These are phyloP conservation scores for Quercus cerris DNA, from an alignment of 306 rosid species.

Conservation along the genomic window DNA sequence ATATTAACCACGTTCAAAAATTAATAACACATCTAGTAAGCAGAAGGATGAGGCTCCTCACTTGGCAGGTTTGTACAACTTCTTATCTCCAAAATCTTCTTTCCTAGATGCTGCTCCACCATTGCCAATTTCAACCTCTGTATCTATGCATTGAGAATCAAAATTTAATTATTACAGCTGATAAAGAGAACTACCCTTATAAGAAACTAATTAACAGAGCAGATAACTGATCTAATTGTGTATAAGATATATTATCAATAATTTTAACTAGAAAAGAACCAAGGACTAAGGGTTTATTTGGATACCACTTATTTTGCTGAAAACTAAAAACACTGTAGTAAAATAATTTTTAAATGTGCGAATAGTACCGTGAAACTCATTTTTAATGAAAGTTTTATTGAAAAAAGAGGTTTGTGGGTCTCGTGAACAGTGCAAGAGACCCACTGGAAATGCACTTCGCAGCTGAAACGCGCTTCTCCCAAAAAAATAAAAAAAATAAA, in stretches of 20 bases:
- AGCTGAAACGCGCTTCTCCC: too few relatives aligned
- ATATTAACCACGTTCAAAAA: not conserved
- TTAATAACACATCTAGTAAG: constrained; percentile 5
- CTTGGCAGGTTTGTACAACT: constrained; percentile 36
- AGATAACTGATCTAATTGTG: not conserved
- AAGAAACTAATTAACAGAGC: constrained; percentile 16
- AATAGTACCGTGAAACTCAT: too few relatives aligned
- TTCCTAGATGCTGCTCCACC: constrained; percentile 29
- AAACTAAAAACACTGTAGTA: too few relatives aligned
- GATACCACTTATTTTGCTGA: too few relatives aligned
- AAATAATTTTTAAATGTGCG: too few relatives aligned
- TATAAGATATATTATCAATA: not conserved
- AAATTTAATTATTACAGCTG: constrained; percentile 21
- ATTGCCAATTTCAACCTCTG: constrained; percentile 33
- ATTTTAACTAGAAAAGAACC: not conserved
- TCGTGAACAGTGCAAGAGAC: too few relatives aligned
- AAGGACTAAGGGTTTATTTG: not conserved
- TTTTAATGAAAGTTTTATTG: too few relatives aligned
- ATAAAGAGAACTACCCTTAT: constrained; percentile 6
- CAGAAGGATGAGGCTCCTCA: constrained; percentile 37
- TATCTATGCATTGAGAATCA: constrained; percentile 30
- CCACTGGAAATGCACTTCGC: too few relatives aligned
- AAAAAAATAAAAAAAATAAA: too few relatives aligned
- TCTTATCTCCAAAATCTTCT: constrained; percentile 33
- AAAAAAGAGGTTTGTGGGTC: too few relatives aligned